Conservation (phyloP, 2,329 filamentous ascomycete species). For the Penicillium griseofulvum region DNA sequence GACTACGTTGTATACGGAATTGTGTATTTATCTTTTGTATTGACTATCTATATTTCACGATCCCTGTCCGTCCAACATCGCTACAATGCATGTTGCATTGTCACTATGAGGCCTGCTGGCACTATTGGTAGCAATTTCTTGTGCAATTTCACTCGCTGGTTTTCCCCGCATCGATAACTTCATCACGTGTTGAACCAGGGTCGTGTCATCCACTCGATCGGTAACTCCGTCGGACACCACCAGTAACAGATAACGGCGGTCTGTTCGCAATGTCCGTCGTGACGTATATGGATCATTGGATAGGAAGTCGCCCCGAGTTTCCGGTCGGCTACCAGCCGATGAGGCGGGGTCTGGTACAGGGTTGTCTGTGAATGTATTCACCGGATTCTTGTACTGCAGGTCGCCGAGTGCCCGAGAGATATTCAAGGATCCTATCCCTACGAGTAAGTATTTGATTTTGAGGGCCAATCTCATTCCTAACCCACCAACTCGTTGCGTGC, state of each 20-base stretch:
- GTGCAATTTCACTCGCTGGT: constrained; percentile 30
- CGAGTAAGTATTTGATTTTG: neutral
- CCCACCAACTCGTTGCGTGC: constrained; percentile 32
- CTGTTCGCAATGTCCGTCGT: constrained; percentile 20
- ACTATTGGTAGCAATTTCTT: constrained; percentile 23
- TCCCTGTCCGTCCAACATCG: constrained; percentile 30
- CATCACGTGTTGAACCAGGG: constrained; percentile 32
- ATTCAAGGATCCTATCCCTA: constrained; percentile 30
- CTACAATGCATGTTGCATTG: constrained; percentile 35
- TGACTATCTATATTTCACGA: constrained; percentile 11
- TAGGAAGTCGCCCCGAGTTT: constrained; percentile 29
- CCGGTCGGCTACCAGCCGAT: constrained; percentile 14
- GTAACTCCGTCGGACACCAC: constrained; percentile 34
- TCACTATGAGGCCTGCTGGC: constrained; percentile 25
- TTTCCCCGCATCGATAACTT: constrained; percentile 28
- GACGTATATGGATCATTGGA: constrained; percentile 34
- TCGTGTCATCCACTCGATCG: constrained; percentile 28
- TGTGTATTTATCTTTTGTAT: neutral
- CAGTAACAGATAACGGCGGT: constrained; percentile 30
- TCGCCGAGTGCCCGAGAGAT: constrained; percentile 40
- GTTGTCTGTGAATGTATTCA: constrained; percentile 25
- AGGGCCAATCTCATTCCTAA: neutral
- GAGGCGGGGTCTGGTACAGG: constrained; percentile 18
- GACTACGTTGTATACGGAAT: neutral
- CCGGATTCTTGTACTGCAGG: constrained; percentile 38